Evolutionary conservation across 306 rosid species (phyloP).

Genomic region (Cucurbita maxima): DNA sequence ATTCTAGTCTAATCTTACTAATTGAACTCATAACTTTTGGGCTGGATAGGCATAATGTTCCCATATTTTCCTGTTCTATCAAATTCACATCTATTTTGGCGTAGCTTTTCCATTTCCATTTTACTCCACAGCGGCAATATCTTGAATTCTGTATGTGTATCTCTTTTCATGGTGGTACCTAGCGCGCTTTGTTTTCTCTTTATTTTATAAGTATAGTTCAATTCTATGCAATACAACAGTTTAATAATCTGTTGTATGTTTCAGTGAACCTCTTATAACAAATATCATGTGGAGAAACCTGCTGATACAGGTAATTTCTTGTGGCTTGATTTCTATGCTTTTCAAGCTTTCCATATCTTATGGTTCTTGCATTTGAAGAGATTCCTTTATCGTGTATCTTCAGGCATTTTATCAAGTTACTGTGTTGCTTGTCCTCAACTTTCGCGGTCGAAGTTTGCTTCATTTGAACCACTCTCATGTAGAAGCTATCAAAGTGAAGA

Average conservation of each 20-base stretch:
- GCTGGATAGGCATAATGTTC: background rate
- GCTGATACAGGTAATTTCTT: constrained; percentile 55
- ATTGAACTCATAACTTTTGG: background rate
- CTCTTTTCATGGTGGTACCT: background rate
- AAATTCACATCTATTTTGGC: background rate
- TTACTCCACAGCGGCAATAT: background rate
- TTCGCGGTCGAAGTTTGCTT: constrained; percentile 43
- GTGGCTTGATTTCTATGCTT: background rate
- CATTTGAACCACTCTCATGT: constrained; percentile 7
- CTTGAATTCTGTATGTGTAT: background rate
- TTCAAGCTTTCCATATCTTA: background rate
- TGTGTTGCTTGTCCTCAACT: constrained; percentile 68
- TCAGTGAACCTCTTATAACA: constrained; percentile 82
- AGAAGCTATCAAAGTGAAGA: constrained; percentile 49
- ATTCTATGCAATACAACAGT: constrained; percentile 3
- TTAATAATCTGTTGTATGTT: constrained; percentile 3
- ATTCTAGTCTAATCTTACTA: background rate
- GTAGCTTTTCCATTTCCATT: background rate
- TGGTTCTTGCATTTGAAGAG: too few relatives aligned
- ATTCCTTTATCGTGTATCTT: background rate
- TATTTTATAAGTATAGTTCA: background rate
- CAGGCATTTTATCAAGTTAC: constrained; percentile 75
- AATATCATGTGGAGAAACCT: constrained; percentile 95
- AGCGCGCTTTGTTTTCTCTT: too few relatives aligned
- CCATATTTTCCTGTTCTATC: background rate